phyloP scores from a whole-genome alignment of 176 grass and related monocot species.

The Musa beccarii region DNA sequence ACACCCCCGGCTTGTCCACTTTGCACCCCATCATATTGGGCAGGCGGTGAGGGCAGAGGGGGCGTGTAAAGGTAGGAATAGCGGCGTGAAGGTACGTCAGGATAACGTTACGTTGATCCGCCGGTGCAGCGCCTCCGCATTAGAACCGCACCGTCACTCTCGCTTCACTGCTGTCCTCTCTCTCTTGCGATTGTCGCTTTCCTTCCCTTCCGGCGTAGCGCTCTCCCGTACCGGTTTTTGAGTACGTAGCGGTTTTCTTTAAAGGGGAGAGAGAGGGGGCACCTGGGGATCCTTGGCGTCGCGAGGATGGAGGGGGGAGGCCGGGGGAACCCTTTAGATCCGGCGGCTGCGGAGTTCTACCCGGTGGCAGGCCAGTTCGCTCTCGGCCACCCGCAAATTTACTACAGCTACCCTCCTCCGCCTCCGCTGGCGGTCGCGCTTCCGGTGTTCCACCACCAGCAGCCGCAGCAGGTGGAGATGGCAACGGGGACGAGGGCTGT shows the following conservation, averaged over 20 bases:
- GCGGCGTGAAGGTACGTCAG: not conserved
- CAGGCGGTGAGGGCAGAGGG: not conserved
- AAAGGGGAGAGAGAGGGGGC: not conserved
- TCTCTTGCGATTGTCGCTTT: not conserved
- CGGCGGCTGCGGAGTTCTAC: constrained; percentile 10
- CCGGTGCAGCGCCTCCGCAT: constrained; percentile 8
- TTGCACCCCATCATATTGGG: no score
- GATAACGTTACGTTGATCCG: not conserved
- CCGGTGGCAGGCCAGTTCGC: not conserved
- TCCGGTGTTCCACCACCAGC: constrained; percentile 5
- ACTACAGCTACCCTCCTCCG: not conserved
- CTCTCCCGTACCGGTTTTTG: not conserved
- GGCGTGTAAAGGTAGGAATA: not conserved
- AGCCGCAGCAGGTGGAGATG: not conserved
- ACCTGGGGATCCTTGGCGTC: not conserved
- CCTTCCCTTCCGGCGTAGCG: not conserved
- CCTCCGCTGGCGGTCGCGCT: not conserved
- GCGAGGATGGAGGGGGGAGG: constrained; percentile 4
- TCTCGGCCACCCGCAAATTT: constrained; percentile 4
- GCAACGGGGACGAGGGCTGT: constrained; percentile 32
- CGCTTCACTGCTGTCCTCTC: not conserved
- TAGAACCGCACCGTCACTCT: not conserved
- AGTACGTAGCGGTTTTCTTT: not conserved
- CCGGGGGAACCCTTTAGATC: constrained; percentile 7
- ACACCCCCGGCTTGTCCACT: not conserved